phyloP scores from a whole-genome alignment of 2,329 filamentous ascomycete genomes.

The Hymenoscyphus fraxineus region DNA sequence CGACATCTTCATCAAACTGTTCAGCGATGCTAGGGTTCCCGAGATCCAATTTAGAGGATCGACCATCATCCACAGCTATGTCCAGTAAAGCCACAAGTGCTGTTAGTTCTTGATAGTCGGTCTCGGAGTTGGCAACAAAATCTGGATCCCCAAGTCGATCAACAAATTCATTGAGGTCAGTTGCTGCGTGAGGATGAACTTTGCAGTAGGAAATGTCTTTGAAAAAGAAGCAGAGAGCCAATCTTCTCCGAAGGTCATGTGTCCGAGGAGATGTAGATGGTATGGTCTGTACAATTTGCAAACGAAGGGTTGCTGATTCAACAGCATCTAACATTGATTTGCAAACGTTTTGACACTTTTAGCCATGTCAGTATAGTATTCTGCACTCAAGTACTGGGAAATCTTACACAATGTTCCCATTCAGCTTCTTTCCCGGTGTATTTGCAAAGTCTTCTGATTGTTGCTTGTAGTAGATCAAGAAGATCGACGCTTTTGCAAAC shows the following conservation, averaged over 20 bases:
- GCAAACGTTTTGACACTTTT: constrained; percentile 48
- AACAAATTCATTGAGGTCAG: constrained; percentile 41
- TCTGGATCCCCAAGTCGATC: constrained; percentile 44
- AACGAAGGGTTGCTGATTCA: constrained; percentile 48
- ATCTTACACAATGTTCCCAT: constrained; percentile 40
- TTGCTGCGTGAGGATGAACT: constrained; percentile 39
- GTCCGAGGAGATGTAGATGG: constrained; percentile 48
- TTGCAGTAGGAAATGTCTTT: constrained; percentile 43
- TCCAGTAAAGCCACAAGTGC: constrained; percentile 68
- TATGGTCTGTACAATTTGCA: constrained; percentile 56
- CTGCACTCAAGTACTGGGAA: background rate
- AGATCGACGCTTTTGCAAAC: constrained; percentile 44
- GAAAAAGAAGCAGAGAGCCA: constrained; percentile 64
- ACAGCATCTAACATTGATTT: constrained; percentile 46
- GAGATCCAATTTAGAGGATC: constrained; percentile 31
- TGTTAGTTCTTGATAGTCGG: constrained; percentile 66
- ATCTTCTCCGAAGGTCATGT: constrained; percentile 60
- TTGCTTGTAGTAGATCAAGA: constrained; percentile 39
- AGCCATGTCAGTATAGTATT: constrained; percentile 13
- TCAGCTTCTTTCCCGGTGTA: constrained; percentile 37
- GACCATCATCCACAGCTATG: constrained; percentile 66
- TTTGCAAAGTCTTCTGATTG: constrained; percentile 43
- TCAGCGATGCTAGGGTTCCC: constrained; percentile 39
- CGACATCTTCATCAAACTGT: constrained; percentile 67
- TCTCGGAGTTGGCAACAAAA: constrained; percentile 51